Percentiles rank a stretch among this genome's conserved stretches.
phyloP scores from a whole-genome alignment of 2,329 filamentous ascomycete species.

The Epichloe hybrida region DNA sequence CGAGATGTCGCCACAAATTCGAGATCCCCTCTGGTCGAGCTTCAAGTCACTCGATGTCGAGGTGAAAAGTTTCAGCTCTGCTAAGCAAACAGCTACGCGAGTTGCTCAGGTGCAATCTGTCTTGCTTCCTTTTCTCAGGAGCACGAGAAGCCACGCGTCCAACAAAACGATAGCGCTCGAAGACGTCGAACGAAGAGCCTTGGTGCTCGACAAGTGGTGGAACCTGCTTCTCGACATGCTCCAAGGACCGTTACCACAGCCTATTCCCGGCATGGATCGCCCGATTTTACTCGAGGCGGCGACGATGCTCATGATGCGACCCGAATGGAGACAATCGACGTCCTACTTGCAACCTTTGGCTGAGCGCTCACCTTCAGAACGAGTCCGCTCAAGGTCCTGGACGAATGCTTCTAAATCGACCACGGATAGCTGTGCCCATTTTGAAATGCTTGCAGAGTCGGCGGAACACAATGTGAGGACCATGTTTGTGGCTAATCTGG shows the following conservation, averaged over 20 bases:
- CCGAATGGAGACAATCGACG: conserved; percentile 71
- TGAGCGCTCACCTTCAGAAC: conserved; percentile 38
- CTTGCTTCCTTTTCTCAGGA: conserved; percentile 65
- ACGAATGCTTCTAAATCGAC: conserved; percentile 45
- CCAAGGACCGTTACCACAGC: conserved; percentile 51
- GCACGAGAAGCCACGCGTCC: conserved; percentile 54
- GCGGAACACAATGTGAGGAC: conserved; percentile 81
- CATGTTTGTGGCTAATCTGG: conserved; percentile 70
- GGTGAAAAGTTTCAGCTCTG: conserved; percentile 44
- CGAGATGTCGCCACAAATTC: conserved; percentile 28
- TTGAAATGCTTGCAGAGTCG: conserved; percentile 42
- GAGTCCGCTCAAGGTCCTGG: conserved; percentile 29
- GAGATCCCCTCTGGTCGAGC: conserved; percentile 40
- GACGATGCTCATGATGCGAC: conserved; percentile 71
- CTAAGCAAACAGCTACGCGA: conserved; percentile 59
- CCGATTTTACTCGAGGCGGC: conserved; percentile 68
- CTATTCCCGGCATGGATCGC: conserved; percentile 71
- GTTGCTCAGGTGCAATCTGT: conserved; percentile 59
- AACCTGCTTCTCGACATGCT: conserved; percentile 68
- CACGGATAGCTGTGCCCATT: conserved; percentile 49
- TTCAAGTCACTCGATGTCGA: conserved; percentile 42
- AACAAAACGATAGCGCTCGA: conserved; percentile 54
- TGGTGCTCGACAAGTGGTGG: conserved; percentile 88
- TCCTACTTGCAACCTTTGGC: conserved; percentile 50
- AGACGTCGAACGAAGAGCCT: conserved; percentile 67